Evolutionary conservation across 352 stramenopile genomes (phyloP).

Genomic region (Phytophthora citrophthora): DNA sequence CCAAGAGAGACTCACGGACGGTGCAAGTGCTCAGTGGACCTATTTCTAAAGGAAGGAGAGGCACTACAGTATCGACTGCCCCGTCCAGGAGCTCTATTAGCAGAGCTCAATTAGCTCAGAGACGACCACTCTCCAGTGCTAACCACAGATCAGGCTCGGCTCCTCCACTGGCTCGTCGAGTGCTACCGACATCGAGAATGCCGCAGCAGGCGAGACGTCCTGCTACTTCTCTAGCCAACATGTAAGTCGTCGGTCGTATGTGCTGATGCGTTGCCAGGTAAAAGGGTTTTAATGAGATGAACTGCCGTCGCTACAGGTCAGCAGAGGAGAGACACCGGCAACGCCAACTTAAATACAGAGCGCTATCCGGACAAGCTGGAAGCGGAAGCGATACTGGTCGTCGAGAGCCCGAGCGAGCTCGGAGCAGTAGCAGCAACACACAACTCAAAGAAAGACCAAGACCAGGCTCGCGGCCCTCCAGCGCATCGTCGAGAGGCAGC

Average conservation of each 20-base stretch:
- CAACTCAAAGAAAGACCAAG: slow-evolving; percentile 15
- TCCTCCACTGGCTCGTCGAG: slow-evolving; percentile 33
- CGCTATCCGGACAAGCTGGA: slow-evolving; percentile 34
- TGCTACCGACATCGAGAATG: slow-evolving; percentile 26
- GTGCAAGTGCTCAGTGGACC: slow-evolving; percentile 76
- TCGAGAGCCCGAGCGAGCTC: slow-evolving; percentile 25
- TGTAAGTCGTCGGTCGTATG: slow-evolving; percentile 27
- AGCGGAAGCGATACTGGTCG: slow-evolving; percentile 16
- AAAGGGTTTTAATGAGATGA: slow-evolving; percentile 11
- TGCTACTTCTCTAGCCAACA: slow-evolving; percentile 21
- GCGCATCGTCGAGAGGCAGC: slow-evolving; percentile 22
- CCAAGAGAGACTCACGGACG: slow-evolving; percentile 73
- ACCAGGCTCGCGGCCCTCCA: slow-evolving; percentile 31
- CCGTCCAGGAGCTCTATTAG: slow-evolving; percentile 60
- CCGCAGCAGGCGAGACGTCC: slow-evolving; percentile 28
- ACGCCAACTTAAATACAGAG: slow-evolving; percentile 52
- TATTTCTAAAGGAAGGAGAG: slow-evolving; percentile 55
- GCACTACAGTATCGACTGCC: slow-evolving; percentile 69
- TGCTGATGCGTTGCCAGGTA: slow-evolving; percentile 1
- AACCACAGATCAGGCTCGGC: slow-evolving; percentile 33
- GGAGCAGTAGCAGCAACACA: slow-evolving; percentile 25
- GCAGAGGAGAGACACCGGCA: slow-evolving; percentile 66
- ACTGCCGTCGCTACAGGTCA: slow-evolving; percentile 33
- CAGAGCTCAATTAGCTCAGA: slow-evolving; percentile 45
- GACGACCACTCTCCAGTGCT: slow-evolving; percentile 30